phyloP scores from a whole-genome alignment of 441 rosid species.

The Euphorbia schlechtendalii region DNA sequence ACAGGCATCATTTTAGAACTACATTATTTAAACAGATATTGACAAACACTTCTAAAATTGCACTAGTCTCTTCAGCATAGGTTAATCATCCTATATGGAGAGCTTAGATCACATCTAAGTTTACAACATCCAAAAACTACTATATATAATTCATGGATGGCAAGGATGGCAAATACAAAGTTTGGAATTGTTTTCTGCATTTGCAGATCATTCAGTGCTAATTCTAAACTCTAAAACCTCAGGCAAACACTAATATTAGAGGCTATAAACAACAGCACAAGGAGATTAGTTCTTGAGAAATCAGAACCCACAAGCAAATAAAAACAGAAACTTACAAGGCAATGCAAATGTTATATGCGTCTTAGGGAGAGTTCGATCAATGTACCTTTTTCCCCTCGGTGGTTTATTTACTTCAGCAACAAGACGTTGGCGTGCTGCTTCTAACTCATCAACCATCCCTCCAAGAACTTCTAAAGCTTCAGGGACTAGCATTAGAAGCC shows the following conservation, averaged over 20 bases:
- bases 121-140: constrained; percentile 3
- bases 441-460: constrained; percentile 75
- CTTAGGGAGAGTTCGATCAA: neutral
- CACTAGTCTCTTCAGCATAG: neutral
- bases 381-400: constrained; percentile 89
- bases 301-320: neutral
- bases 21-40: too few species aligned
- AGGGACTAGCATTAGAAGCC: constrained; percentile 81
- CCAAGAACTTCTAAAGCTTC: constrained; percentile 80
- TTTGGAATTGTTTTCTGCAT: neutral
- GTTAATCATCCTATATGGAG: neutral
- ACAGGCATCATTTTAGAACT: too few species aligned
- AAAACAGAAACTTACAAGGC: constrained; percentile 5
- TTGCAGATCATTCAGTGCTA: neutral
- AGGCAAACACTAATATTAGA: neutral
- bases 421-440: constrained; percentile 64
- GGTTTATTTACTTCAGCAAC: constrained; percentile 84
- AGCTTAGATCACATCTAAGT: constrained; percentile 10
- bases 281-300: constrained; percentile 2
- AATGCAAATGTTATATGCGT: constrained; percentile 8
- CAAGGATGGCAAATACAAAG: too few species aligned
- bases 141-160: constrained; percentile 6
- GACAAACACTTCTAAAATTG: too few species aligned
- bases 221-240: neutral
- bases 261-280: constrained; percentile 10